Evolutionary conservation across 2,329 filamentous ascomycete species (phyloP).

Genomic region (Fusarium pilosicola): DNA sequence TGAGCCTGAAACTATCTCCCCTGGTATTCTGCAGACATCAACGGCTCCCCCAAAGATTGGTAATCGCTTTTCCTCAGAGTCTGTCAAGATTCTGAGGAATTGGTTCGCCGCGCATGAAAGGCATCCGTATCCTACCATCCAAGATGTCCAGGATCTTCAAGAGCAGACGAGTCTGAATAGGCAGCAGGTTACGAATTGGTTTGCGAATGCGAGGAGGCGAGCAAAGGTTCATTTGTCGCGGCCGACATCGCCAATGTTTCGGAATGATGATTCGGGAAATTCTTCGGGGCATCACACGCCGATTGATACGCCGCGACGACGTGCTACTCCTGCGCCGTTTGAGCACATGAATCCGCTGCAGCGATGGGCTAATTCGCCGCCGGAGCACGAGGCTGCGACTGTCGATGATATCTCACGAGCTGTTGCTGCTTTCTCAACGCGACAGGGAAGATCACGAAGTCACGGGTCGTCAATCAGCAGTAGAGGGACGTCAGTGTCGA

Average conservation of each 20-base stretch:
- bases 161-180: constrained; percentile 78
- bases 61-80: constrained; percentile 27
- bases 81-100: constrained; percentile 69
- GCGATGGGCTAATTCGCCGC: constrained; percentile 48
- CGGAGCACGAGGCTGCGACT: constrained; percentile 48
- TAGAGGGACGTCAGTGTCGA: constrained; percentile 27
- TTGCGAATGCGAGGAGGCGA: constrained; percentile 83
- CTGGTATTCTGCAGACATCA: constrained; percentile 22
- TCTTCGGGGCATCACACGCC: constrained; percentile 40
- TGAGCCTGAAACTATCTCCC: constrained; percentile 16
- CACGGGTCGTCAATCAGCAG: constrained; percentile 52
- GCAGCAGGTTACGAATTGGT: constrained; percentile 86
- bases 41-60: constrained; percentile 32
- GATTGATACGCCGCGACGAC: constrained; percentile 66
- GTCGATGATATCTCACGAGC: constrained; percentile 48
- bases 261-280: constrained; percentile 24
- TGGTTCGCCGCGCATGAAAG: constrained; percentile 81
- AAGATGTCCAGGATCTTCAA: constrained; percentile 80
- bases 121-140: constrained; percentile 84
- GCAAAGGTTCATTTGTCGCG: constrained; percentile 68
- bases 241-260: constrained; percentile 31
- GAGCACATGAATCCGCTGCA: constrained; percentile 44
- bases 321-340: constrained; percentile 50
- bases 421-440: constrained; percentile 45
- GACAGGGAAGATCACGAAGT: constrained; percentile 50